These are phyloP conservation scores for Epithele typhae DNA, from an alignment of 768 basidiomycete species.

Conservation along the genomic window DNA sequence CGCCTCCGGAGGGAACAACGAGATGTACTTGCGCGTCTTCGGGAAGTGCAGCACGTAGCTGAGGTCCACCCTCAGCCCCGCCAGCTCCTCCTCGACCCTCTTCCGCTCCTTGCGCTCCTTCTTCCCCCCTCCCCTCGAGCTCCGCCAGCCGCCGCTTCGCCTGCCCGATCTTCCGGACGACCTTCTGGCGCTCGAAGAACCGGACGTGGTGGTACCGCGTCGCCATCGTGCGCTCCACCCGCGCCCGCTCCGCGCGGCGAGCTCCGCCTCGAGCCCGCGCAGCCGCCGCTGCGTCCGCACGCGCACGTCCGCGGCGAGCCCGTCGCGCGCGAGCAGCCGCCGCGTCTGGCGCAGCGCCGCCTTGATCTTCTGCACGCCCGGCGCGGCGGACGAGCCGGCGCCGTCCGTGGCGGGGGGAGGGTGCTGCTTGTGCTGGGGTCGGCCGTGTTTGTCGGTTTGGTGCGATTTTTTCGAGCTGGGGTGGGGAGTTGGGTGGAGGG, in stretches of 20 bases:
- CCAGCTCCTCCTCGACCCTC: constrained; percentile 43
- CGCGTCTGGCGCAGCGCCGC: constrained; percentile 78
- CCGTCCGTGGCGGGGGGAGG: background rate
- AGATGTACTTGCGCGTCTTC: constrained; percentile 83
- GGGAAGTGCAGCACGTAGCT: constrained; percentile 92
- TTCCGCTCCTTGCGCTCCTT: constrained; percentile 32
- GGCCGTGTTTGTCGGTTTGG: background rate
- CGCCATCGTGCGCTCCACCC: constrained; percentile 71
- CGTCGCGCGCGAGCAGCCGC: constrained; percentile 81
- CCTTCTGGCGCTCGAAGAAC: constrained; percentile 93
- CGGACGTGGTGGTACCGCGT: constrained; percentile 85
- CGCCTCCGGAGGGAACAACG: constrained; percentile 75
- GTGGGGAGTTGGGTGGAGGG: too few species aligned
- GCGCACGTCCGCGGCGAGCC: constrained; percentile 78
- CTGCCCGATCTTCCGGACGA: constrained; percentile 71
- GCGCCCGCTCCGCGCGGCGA: constrained; percentile 58
- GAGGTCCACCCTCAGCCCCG: constrained; percentile 75
- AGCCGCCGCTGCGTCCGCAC: constrained; percentile 78
- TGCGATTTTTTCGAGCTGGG: too few species aligned
- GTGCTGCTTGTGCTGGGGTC: constrained; percentile 14
- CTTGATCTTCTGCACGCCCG: constrained; percentile 86
- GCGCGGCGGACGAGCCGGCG: constrained; percentile 26
- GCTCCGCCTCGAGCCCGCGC: constrained; percentile 69
- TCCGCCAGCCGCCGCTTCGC: constrained; percentile 49
- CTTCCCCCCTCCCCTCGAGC: constrained; percentile 7